These are phyloP conservation scores for Phaffomyces thermotolerans DNA, from an alignment of 805 yeast genomes.

Conservation along the genomic window DNA sequence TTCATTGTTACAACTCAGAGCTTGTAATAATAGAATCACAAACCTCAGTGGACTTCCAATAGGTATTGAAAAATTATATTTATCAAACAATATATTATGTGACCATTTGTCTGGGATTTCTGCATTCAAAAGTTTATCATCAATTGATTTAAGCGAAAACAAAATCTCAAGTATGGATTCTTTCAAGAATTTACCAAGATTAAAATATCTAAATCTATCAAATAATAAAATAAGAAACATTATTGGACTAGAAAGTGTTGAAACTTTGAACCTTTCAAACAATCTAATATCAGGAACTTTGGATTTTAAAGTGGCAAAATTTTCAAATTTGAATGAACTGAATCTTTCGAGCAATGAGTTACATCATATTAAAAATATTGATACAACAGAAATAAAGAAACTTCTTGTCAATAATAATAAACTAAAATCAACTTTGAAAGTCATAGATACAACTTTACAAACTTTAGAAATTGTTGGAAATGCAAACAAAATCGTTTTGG, in stretches of 20 bases:
- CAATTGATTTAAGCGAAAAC: constrained; percentile 34
- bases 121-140: constrained; percentile 19
- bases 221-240: constrained; percentile 29
- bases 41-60: constrained; percentile 21
- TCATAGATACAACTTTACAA: background rate
- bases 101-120: constrained; percentile 16
- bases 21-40: constrained; percentile 12
- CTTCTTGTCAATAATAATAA: constrained; percentile 1
- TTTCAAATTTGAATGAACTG: constrained; percentile 13
- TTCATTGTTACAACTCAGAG: constrained; percentile 13
- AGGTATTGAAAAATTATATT: constrained; percentile 4
- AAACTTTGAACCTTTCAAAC: constrained; percentile 27
- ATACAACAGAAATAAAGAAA: background rate
- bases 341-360: constrained; percentile 13
- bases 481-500: background rate
- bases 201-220: constrained; percentile 22
- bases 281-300: constrained; percentile 25
- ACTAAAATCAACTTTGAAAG: background rate
- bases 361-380: constrained; percentile 1
- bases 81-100: constrained; percentile 15
- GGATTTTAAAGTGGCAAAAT: constrained; percentile 4
- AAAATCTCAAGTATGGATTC: constrained; percentile 27
- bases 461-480: constrained; percentile 2
- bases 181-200: constrained; percentile 23
- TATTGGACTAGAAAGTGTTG: constrained; percentile 19